A percentile compares a stretch with the other conserved stretches of the same genome.
Conservation (phyloP, 805 yeast species). For the Wickerhamomyces hampshirensis region DNA sequence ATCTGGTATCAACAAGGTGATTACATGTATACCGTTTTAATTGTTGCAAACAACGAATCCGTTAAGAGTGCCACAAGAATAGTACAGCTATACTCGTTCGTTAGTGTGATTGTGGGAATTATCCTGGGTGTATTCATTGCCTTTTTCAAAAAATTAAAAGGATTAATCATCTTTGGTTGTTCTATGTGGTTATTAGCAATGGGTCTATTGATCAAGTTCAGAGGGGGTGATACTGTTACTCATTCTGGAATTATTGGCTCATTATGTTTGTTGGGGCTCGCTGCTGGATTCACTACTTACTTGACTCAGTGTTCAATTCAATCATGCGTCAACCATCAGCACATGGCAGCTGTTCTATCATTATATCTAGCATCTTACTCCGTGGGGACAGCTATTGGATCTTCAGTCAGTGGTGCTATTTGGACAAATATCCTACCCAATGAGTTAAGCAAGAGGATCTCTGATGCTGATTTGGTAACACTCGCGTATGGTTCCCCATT, state of each 20-base stretch:
- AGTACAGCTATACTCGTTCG: slow-evolving; percentile 57
- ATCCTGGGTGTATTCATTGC: slow-evolving; percentile 51
- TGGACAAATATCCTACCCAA: slow-evolving; percentile 29
- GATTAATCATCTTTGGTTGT: too few species aligned
- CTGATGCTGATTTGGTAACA: too few species aligned
- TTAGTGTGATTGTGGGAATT: slow-evolving; percentile 56
- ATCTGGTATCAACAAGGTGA: slow-evolving; percentile 35
- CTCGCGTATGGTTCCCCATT: too few species aligned
- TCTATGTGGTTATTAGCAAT: too few species aligned
- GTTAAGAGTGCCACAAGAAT: too few species aligned
- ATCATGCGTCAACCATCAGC: slow-evolving; percentile 38
- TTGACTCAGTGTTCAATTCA: slow-evolving; percentile 34
- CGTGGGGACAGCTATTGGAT: slow-evolving; percentile 36
- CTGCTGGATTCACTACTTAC: too few species aligned
- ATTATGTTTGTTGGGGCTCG: too few species aligned
- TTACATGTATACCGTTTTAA: slow-evolving; percentile 22
- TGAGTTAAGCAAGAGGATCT: too few species aligned
- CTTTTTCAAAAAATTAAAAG: too few species aligned
- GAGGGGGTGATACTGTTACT: too few species aligned
- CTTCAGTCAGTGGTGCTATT: slow-evolving; percentile 36
- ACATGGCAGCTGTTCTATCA: slow-evolving; percentile 35
- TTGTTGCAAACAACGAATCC: slow-evolving; percentile 28
- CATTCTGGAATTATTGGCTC: too few species aligned
- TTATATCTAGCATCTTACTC: slow-evolving; percentile 29
- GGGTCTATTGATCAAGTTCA: too few species aligned